phyloP scores from a whole-genome alignment of 2,329 filamentous ascomycete genomes.

The Claviceps capensis region DNA sequence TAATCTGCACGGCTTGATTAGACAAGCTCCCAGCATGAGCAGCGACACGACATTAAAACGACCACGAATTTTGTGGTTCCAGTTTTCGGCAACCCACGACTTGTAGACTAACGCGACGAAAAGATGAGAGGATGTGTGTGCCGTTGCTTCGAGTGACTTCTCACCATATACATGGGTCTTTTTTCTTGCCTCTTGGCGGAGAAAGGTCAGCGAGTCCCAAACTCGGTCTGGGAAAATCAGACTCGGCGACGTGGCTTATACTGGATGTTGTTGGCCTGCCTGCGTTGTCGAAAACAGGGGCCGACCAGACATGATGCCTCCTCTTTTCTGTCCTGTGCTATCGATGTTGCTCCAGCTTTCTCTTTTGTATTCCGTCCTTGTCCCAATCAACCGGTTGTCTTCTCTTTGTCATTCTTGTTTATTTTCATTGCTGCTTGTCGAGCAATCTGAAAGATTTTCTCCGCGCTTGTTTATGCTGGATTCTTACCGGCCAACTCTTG shows the following conservation, averaged over 20 bases:
- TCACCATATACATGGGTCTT: constrained; percentile 7
- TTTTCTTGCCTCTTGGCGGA: neutral
- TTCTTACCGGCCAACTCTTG: constrained; percentile 15
- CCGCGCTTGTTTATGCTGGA: constrained; percentile 19
- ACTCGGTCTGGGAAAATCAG: neutral
- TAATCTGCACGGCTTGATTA: constrained; percentile 15
- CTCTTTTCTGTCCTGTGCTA: constrained; percentile 14
- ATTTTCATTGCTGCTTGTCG: constrained; percentile 4
- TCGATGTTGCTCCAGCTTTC: constrained; percentile 4
- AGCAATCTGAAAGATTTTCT: constrained; percentile 18
- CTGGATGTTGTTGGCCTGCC: constrained; percentile 9
- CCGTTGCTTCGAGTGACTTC: too few relatives aligned
- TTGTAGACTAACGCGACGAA: constrained; percentile 11
- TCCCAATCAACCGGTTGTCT: neutral
- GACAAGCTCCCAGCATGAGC: constrained; percentile 17
- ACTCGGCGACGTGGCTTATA: constrained; percentile 10
- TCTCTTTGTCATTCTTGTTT: constrained; percentile 8
- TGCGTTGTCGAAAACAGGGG: constrained; percentile 13
- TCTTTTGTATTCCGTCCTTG: constrained; percentile 4
- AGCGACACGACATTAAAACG: constrained; percentile 17
- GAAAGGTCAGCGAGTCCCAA: neutral
- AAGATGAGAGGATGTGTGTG: too few relatives aligned
- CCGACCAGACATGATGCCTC: constrained; percentile 23
- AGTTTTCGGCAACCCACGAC: constrained; percentile 15
- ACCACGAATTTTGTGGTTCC: constrained; percentile 14